Base-by-base conservation (phyloP, 148 eudicot species). In the Chenopodium album region DNA sequence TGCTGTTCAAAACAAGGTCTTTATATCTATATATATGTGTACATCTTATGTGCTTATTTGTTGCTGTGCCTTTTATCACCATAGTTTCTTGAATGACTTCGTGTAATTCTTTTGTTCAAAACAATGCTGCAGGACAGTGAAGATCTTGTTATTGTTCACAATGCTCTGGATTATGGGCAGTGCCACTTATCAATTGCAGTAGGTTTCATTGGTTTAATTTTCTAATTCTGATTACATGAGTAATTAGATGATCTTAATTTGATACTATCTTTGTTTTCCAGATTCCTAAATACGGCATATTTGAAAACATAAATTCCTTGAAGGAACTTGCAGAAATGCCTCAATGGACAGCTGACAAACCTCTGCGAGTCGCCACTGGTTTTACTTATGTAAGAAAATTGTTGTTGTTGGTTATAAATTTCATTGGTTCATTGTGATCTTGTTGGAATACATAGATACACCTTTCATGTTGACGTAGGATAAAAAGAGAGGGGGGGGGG, bases 201-300 rank as follows among this genome's bases (percentile, higher is more conserved):
- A 89, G 87, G 97, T 85, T 70, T 78, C 76, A 46, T 16, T 41
- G 44, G 44, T 41, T 41, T 41, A 41, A 41, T 81, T 78, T 52
- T 12, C 50, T 52, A 23, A 67, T 74, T 65, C 26, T 9, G 11
- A 34, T 44, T n/a, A 16, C 71, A 67, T 60, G 75, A 22, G 59
- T 62, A 64, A 20, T 66, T n/a, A 64, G 23, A 76, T 44, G 1
- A 78, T 31, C 44, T 47, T 72, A 54, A 80, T 79, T 20, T 66
- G 70, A 20, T 22, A n/a, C 44, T 54, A 52, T 56, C 69, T 88
- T 67, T 80, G 71, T 47, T 37, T 82, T 78, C 69, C 86, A 96
- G 99, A 94, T 96, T 76, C 99, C 99, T 50, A 90, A 91, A 85
- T 96, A 96, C 86, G 99, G 98, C 79, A 91, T 94, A 75, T 96